Conservation (phyloP, 2,329 filamentous ascomycete species). For the Nothomitra cinnamomea region DNA sequence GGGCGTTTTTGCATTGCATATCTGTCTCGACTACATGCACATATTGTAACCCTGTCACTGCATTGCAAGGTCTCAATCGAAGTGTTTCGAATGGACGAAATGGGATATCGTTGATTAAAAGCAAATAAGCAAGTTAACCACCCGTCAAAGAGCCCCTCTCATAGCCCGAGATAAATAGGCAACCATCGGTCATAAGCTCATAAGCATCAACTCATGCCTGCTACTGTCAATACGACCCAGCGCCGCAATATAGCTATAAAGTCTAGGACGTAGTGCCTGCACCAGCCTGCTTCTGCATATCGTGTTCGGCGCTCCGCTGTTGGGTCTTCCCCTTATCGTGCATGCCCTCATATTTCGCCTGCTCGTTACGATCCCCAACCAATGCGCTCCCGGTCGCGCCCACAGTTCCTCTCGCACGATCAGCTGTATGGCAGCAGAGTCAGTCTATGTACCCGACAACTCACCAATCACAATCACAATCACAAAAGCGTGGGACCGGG, state of each 20-base stretch:
- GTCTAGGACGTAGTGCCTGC: not conserved
- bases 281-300: constrained; percentile 53
- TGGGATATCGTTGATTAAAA: no score
- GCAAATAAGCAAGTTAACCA: no score
- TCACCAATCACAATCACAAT: not conserved
- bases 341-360: constrained; percentile 47
- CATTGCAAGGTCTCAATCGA: no score
- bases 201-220: no score
- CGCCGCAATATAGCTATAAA: not conserved
- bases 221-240: no score
- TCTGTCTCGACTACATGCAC: not conserved
- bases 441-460: not conserved
- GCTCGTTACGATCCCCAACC: constrained; percentile 49
- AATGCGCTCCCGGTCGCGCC: constrained; percentile 55
- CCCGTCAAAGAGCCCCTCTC: no score
- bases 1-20: not conserved
- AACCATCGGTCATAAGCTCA: no score
- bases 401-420: constrained; percentile 53
- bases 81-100: no score
- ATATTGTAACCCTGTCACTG: not conserved
- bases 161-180: no score
- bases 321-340: constrained; percentile 73
- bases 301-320: constrained; percentile 67
- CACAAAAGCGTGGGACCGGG: not conserved
- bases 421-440: constrained; percentile 11